Conservation (phyloP, 1,139 yeast genomes). For the Diutina mesorugosa region DNA sequence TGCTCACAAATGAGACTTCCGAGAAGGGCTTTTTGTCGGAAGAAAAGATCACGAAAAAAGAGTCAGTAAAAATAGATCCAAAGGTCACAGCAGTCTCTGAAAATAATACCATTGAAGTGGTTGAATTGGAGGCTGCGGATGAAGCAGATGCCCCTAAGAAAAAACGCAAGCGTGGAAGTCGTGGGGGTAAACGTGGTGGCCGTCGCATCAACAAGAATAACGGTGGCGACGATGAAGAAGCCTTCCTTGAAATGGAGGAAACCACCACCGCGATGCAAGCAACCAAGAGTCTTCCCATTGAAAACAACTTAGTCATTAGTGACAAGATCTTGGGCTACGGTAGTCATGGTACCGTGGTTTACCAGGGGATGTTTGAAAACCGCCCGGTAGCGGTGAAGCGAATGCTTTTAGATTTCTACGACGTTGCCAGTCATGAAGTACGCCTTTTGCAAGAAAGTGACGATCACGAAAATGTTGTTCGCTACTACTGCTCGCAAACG, state of each 20-base stretch:
- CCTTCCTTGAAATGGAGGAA: slow-evolving; percentile 2
- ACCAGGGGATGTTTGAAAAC: slow-evolving; percentile 78
- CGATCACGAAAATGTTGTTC: slow-evolving; percentile 88
- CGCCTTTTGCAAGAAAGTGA: slow-evolving; percentile 83
- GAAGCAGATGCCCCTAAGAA: slow-evolving; percentile 4
- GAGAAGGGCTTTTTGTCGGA: slow-evolving; percentile 8
- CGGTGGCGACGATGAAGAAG: slow-evolving; percentile 9
- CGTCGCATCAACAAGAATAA: slow-evolving; percentile 28
- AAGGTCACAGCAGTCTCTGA: background rate
- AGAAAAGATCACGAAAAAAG: slow-evolving; percentile 13
- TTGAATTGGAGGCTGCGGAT: background rate
- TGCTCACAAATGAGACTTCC: background rate
- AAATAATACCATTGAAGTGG: background rate
- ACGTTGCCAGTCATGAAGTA: slow-evolving; percentile 92
- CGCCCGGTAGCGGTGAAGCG: slow-evolving; percentile 94
- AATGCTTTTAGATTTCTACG: slow-evolving; percentile 86
- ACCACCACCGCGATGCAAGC: slow-evolving; percentile 3
- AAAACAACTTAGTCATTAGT: slow-evolving; percentile 49
- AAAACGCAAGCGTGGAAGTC: slow-evolving; percentile 70
- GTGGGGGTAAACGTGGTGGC: slow-evolving; percentile 59
- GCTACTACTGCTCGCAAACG: slow-evolving; percentile 86
- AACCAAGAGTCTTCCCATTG: slow-evolving; percentile 25
- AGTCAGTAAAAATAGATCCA: background rate
- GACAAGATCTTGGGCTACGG: slow-evolving; percentile 83
- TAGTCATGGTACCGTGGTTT: slow-evolving; percentile 93